Base-by-base conservation (phyloP, 2,329 filamentous ascomycete genomes). In the Ophiobolus disseminans region DNA sequence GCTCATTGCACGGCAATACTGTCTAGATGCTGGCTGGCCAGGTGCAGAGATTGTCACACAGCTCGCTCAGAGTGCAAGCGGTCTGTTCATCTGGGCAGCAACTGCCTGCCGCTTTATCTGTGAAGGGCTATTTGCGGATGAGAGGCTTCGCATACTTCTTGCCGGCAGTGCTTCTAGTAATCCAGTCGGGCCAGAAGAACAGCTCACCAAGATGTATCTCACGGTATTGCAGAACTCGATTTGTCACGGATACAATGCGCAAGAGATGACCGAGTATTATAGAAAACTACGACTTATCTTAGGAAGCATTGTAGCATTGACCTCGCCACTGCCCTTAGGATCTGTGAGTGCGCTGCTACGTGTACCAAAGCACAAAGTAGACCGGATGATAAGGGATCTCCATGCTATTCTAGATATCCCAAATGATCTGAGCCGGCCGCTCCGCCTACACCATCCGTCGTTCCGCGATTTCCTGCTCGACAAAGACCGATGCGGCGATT, bases 61-160 rank as follows among this genome's bases (percentile, higher is more conserved):
- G 17, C 42, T 74, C 5, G 57, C 65, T 20, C 17, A 60, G 10
- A 69, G 50, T 34, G 47, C 72, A 8, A 45, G 57, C 37, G 62
- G 66, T 7, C 55, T 74, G 20, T 75, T 74, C 46, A 73, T 75
- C 38, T 71, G 58, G 43, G 68, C 72, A 3, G 55, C 61, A 8
- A 68, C 60, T 6, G 55, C 45, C 2, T 65, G 52, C 51, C 55
- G 58, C 11, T 68, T 57, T 25, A 53, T 69, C 32, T 20, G 22
- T 5, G 46, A 53, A 16, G 36, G 31, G 17, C 26, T 14, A 9
- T 45, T 46, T 34, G 50, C 43, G 5, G 37, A 11, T 10, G 17
- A 39, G 10, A 14, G 38, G 22, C 26, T 50, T 6, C n/a, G 40
- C 2, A 39, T 11, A 10, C 45, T 47, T 22, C 31, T 28, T 13